These are phyloP conservation scores for Phialophora verrucosa DNA, from an alignment of 2,329 filamentous ascomycete species.

Conservation along the genomic window DNA sequence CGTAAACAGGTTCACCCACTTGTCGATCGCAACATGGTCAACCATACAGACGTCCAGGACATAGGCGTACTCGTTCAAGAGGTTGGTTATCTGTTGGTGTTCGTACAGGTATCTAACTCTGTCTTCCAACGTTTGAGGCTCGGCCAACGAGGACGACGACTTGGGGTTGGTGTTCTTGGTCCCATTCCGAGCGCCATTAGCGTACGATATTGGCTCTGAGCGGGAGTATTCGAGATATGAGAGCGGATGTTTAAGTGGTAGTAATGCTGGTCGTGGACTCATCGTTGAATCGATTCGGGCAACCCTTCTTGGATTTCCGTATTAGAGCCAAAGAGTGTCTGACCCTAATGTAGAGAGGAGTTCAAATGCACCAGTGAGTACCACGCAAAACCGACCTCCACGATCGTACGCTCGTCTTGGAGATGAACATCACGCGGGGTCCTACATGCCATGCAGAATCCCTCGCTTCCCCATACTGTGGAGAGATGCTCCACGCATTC, in stretches of 20 bases:
- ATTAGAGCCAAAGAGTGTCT: background rate
- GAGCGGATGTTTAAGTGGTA: slow-evolving; percentile 21
- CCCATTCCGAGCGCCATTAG: slow-evolving; percentile 1
- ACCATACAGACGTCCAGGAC: slow-evolving; percentile 29
- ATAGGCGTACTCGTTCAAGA: slow-evolving; percentile 60
- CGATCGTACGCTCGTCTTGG: background rate
- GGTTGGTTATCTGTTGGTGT: slow-evolving; percentile 53
- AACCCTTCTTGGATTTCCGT: background rate
- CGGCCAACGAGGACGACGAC: slow-evolving; percentile 4
- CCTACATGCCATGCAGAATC: background rate
- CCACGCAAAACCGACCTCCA: background rate
- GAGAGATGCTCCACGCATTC: slow-evolving; percentile 15
- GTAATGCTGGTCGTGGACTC: slow-evolving; percentile 16
- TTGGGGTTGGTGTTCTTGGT: background rate
- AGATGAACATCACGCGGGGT: background rate
- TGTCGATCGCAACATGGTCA: slow-evolving; percentile 12
- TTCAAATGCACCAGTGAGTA: background rate
- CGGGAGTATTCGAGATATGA: slow-evolving; percentile 9
- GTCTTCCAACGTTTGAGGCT: slow-evolving; percentile 19
- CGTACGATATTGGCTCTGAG: background rate
- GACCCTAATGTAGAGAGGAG: background rate
- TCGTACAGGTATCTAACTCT: slow-evolving; percentile 28
- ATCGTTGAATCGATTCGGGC: background rate
- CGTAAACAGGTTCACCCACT: slow-evolving; percentile 27
- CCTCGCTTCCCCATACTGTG: slow-evolving; percentile 13